Base-by-base conservation (phyloP, 2,329 filamentous ascomycete species). In the Penicillium sp. region DNA sequence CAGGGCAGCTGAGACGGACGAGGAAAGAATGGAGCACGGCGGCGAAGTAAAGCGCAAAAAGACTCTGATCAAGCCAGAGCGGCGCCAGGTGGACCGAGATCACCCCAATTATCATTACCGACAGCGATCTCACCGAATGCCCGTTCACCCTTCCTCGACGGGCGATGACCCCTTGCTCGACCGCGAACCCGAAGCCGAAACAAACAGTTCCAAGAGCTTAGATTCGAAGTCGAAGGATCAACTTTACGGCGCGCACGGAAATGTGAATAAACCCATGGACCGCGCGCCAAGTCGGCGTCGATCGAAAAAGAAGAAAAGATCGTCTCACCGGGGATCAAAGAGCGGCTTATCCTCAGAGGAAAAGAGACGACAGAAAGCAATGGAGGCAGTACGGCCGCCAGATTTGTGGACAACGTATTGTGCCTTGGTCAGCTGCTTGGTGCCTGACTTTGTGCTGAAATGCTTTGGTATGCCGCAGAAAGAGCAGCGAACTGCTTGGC, bases 341-440 rank as follows among this genome's bases (percentile, higher is more conserved):
- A 82, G 80, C 49, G 79, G 80, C 49, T 78, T 82, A 55, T 81
- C 83, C 4, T 83, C 86, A 53, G 85, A 92, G 71, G 86, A 88
- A 68, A 84, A 80, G 67, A 79, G 81, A 70, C 80, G 81, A 35
- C 81, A 86, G 69, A 85, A 87, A 73, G 83, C 86, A 58, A 74
- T 84, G 64, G 85, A 90, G 59, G 80, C 87, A 59, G 83, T 92
- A 53, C 86, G 87, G 2, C 92, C 94, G 2, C 93, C 92, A 0
- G 97, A 91, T 72, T 78, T 96, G 40, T 99, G 95, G 95, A 96
- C 93, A 71, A 89, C 96, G 4, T 99, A 99, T 80, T 99, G 95
- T 78, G 89, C 91, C 52, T 86, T 96, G 65, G 80, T 99, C 67
- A 99, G 95, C 0, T 97, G 98, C 72, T 98, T 95, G 93, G 90